A percentile compares a stretch with the other conserved stretches of the same genome.
Conservation (phyloP, 331 rosid genomes). For the Malus hybrid region DNA sequence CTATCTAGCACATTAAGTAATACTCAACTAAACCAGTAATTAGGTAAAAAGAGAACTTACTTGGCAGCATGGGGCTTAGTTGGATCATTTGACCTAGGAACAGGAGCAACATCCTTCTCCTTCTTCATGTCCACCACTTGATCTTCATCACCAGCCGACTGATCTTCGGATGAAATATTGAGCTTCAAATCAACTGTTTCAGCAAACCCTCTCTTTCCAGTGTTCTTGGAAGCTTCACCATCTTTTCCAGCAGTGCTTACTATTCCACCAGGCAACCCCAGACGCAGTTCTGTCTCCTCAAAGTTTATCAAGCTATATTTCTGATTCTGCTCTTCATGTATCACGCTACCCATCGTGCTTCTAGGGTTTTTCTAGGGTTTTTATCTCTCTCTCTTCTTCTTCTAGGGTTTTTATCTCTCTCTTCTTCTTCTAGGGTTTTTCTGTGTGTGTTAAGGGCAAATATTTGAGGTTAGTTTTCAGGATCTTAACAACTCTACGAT, state of each 20-base stretch:
- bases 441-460: neutral
- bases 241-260: neutral
- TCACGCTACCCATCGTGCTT: neutral
- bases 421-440: too few relatives aligned
- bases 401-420: neutral
- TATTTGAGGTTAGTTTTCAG: neutral
- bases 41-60: constrained; percentile 11
- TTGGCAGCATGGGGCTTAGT: constrained; percentile 55
- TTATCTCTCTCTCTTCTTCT: neutral
- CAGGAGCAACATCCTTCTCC: constrained; percentile 2
- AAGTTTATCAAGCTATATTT: constrained; percentile 49
- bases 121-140: constrained; percentile 9
- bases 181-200: constrained; percentile 88
- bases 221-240: constrained; percentile 1
- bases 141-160: neutral
- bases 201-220: constrained; percentile 66
- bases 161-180: constrained; percentile 47
- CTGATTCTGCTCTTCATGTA: neutral
- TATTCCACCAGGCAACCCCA: constrained; percentile 65
- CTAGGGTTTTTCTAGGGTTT: neutral
- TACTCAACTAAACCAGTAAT: too few relatives aligned
- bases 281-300: constrained; percentile 79
- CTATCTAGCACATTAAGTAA: neutral
- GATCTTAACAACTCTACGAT: neutral
- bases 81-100: constrained; percentile 28